phyloP scores from a whole-genome alignment of 2,329 filamentous ascomycete genomes.

The Cladosporium sp. region DNA sequence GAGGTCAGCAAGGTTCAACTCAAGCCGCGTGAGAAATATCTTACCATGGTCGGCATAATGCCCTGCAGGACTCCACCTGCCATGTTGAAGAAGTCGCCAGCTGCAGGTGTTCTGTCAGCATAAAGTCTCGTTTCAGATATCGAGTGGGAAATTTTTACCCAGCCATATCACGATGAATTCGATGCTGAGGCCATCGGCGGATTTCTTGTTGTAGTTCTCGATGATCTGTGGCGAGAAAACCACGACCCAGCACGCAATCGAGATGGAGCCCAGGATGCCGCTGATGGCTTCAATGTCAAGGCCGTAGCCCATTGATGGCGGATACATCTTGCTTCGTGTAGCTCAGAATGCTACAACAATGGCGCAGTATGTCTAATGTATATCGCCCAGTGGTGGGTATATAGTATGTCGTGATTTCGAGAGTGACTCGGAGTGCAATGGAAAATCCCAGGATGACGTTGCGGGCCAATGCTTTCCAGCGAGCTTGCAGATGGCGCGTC shows the following conservation, averaged over 20 bases:
- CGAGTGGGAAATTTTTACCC: background rate
- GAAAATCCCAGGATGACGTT: too few species aligned
- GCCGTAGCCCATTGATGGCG: conserved; percentile 51
- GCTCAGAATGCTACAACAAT: too few species aligned
- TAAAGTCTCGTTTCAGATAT: too few species aligned
- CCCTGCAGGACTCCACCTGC: conserved; percentile 85
- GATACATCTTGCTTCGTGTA: conserved; percentile 38
- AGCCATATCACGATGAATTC: conserved; percentile 93
- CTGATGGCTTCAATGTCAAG: conserved; percentile 86
- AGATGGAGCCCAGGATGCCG: conserved; percentile 90
- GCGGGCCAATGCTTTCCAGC: background rate
- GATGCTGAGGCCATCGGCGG: conserved; percentile 80
- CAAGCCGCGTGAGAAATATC: background rate
- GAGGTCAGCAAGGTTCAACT: background rate
- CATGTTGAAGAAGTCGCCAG: conserved; percentile 95
- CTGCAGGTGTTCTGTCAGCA: conserved; percentile 17
- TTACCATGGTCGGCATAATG: conserved; percentile 84
- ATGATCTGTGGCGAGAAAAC: conserved; percentile 97
- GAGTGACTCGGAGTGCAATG: too few species aligned
- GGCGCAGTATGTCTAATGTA: too few species aligned
- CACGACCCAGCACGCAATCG: conserved; percentile 95
- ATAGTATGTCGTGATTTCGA: too few species aligned
- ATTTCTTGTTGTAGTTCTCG: conserved; percentile 81
- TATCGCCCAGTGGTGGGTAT: too few species aligned
- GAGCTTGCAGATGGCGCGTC: background rate